Base-by-base conservation (phyloP, 768 basidiomycete genomes). In the Calocybe gangraenosa region DNA sequence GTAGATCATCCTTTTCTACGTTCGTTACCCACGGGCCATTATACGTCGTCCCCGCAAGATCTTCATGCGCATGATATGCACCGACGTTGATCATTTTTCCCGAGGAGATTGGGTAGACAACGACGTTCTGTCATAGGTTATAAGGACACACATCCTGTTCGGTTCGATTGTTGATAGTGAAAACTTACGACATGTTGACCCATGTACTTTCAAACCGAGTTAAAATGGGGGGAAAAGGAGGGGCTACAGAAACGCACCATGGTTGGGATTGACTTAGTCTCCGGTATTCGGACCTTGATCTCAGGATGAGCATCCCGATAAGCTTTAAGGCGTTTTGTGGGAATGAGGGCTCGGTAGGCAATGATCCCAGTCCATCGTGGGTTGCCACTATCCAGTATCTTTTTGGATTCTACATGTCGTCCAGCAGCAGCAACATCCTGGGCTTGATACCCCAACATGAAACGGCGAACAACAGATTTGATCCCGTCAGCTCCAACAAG, bases 401-500 rank as follows among this genome's bases (percentile, higher is more conserved):
- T 46, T 18, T 51, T 45, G 3, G 56, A 48, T 13, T 57, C 50
- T 11, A 42, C 35, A 4, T 33, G 23, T 1, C 46, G 46, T 7
- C 57, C 60, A 7, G 19, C 20, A 0, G 31, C 38, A 2, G 37
- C 37, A 2, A 55, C 57, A 11, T 53, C 35, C 3, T 42, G 35
- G 6, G 57, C 54, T 28, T 49, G 42, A 30, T 60, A 58, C 5
- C 36, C 42, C 2, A 67, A 44, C 32, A 66, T 51, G 0, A 41
- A 49, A 28, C 51, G 48, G 28, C 66, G 52, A 13, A 68, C 66
- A 6, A 58, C 55, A 1, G 66, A 69, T 37, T 67, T 66, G 40
- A 71, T 57, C 7, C 67, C 68, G 44, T 69, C 67, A 7, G 65
- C 58, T 5, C 67, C 68, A 41, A 67, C 69, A 25, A 83, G 66